Conservation (phyloP, 305 asterid genomes). For the Salvia sclarea region DNA sequence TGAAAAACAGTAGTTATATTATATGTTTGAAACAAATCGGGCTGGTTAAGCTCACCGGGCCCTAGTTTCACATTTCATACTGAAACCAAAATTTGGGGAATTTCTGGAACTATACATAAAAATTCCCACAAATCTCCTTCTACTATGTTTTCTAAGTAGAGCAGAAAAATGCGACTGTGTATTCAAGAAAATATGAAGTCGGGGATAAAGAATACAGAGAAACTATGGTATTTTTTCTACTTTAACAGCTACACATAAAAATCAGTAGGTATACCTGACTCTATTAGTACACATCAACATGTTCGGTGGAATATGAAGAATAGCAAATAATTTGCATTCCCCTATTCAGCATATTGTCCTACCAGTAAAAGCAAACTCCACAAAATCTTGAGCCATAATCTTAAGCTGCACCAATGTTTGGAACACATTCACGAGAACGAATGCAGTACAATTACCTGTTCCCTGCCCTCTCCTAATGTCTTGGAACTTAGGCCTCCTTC, state of each 20-base stretch:
- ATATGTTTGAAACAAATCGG: too few species aligned
- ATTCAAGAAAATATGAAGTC: neutral
- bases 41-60: too few species aligned
- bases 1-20: too few species aligned
- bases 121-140: neutral
- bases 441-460: slow-evolving; percentile 19
- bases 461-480: slow-evolving; percentile 17
- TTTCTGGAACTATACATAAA: neutral
- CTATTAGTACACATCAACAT: slow-evolving; percentile 16
- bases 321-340: neutral
- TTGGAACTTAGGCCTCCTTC: slow-evolving; percentile 52
- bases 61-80: too few species aligned
- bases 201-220: neutral
- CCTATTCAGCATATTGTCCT: slow-evolving; percentile 19
- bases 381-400: slow-evolving; percentile 20
- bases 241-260: slow-evolving; percentile 14
- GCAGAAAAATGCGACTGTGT: neutral
- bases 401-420: slow-evolving; percentile 7
- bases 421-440: slow-evolving; percentile 19
- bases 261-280: slow-evolving; percentile 3
- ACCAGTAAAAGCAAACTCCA: slow-evolving; percentile 14
- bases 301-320: neutral
- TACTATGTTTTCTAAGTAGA: neutral
- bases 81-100: too few species aligned
- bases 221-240: neutral